These are phyloP conservation scores for Ophiostoma australiae DNA, from an alignment of 2,329 filamentous ascomycete genomes.

Conservation along the genomic window DNA sequence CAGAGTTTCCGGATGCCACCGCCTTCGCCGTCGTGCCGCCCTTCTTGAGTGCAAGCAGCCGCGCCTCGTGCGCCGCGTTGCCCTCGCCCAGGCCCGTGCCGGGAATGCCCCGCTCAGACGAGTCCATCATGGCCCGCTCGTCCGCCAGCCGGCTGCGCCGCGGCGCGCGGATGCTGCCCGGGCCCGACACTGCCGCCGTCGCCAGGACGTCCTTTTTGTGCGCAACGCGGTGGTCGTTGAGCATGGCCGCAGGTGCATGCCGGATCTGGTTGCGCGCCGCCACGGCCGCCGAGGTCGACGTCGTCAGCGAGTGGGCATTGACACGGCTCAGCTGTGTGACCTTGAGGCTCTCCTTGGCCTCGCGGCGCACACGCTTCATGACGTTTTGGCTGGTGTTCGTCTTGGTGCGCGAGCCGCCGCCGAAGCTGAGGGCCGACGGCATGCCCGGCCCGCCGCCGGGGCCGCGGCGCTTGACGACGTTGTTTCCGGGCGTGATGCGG, in stretches of 20 bases:
- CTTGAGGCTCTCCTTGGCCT: conserved; percentile 50
- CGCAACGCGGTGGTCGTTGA: conserved; percentile 47
- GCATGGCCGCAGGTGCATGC: conserved; percentile 50
- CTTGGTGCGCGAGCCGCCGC: conserved; percentile 49
- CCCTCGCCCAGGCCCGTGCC: conserved; percentile 20
- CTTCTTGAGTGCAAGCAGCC: conserved; percentile 36
- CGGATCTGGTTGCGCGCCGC: conserved; percentile 39
- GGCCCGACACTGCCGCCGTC: background rate
- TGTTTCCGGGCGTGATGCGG: conserved; percentile 34
- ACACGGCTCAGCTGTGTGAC: conserved; percentile 45
- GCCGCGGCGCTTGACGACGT: conserved; percentile 22
- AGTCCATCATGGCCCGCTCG: background rate
- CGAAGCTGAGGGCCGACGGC: conserved; percentile 40
- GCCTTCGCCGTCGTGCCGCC: conserved; percentile 14
- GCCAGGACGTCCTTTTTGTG: conserved; percentile 25
- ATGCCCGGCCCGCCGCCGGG: conserved; percentile 28
- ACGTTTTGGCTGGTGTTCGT: conserved; percentile 48
- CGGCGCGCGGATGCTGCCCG: conserved; percentile 27
- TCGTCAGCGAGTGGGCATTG: conserved; percentile 35
- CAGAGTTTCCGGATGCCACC: background rate
- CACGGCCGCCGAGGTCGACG: conserved; percentile 21
- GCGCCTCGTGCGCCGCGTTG: conserved; percentile 33
- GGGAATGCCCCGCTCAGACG: conserved; percentile 26
- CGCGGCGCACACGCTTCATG: conserved; percentile 52
- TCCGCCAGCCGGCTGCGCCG: conserved; percentile 20